Evolutionary conservation across 2,329 filamentous ascomycete genomes (phyloP), one percentile per base, ranked within the genome.

Genomic region (Cytospora mali): DNA sequence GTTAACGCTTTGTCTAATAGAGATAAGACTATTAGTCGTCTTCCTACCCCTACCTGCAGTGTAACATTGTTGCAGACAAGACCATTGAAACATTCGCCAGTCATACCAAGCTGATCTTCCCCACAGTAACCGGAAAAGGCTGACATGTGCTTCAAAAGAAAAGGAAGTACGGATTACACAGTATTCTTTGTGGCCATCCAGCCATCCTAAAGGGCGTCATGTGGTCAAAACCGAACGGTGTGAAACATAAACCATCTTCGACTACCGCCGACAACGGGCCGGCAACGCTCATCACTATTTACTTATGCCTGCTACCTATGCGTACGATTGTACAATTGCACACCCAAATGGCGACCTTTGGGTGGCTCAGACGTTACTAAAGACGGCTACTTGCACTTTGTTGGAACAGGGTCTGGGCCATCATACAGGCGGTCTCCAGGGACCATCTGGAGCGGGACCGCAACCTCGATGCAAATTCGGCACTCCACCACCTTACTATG

Each of bases 241-340:
- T 59, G 49, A 59, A 59, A 52, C 51, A 58, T 29, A 52, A 52
- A 49, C 56, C 56, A 33, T 46, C 33, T 25, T 46, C 14, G 52
- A 53, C 49, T 35, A 53, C 51, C 50, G 21, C 58, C 58, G 58
- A 60, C 50, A 60, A 46, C 58, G 58, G 58, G 53, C 5, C 27
- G 21, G 6, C 18, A 46, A 46, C n/a, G 42, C 35, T 39, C 35
- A n/a, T n/a, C 16, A 6, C 6, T 39, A 39, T 39, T 39, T 39
- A 18, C 16, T 27, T 29, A 50, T 27, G 21, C 6, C 25, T 50
- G 21, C n/a, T 50, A 7, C n/a, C 7, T 42, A 2, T 42, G n/a
- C n/a, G n/a, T n/a, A n/a, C n/a, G n/a, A 42, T 46, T n/a, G 42
- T 23, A 46, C 42, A 46, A 46, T 46, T 46, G n/a, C n/a, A 10